These are phyloP conservation scores for Perilla frutescens DNA, from an alignment of 257 asterid genomes.

Conservation along the genomic window DNA sequence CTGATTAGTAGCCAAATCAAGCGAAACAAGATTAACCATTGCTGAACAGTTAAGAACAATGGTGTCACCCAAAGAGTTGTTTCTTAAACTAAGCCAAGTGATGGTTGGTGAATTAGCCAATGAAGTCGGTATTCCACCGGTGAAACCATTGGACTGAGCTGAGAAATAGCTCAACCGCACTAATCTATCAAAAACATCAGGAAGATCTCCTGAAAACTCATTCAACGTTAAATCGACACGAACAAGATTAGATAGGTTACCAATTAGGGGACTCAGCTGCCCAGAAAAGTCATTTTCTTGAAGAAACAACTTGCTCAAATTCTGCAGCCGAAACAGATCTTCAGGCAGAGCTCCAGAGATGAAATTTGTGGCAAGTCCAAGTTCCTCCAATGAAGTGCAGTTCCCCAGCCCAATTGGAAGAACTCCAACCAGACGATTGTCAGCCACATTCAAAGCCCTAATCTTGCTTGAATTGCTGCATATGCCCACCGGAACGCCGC, in stretches of 20 bases:
- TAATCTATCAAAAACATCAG: conserved; percentile 61
- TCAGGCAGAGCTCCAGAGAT: conserved; percentile 66
- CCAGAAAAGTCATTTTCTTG: conserved; percentile 68
- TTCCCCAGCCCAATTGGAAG: conserved; percentile 56
- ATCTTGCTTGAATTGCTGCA: conserved; percentile 66
- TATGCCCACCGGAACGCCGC: conserved; percentile 61
- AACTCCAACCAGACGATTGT: conserved; percentile 52
- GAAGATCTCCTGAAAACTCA: conserved; percentile 58
- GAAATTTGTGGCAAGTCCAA: conserved; percentile 53
- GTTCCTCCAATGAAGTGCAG: conserved; percentile 60
- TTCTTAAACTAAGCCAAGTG: conserved; percentile 60
- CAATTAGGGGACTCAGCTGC: conserved; percentile 50
- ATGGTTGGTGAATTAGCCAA: conserved; percentile 66
- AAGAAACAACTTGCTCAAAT: conserved; percentile 50
- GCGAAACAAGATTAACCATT: conserved; percentile 72
- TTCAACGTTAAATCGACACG: conserved; percentile 65
- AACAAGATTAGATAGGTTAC: conserved; percentile 68
- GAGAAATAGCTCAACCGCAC: conserved; percentile 53
- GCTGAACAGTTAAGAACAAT: conserved; percentile 73
- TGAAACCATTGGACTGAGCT: conserved; percentile 68
- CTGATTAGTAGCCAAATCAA: conserved; percentile 67
- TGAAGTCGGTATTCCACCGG: conserved; percentile 62
- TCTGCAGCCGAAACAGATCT: conserved; percentile 54
- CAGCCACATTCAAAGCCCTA: conserved; percentile 47
- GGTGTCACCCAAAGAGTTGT: conserved; percentile 61